Evolutionary conservation across 1,284 basidiomycete genomes (phyloP), one percentile per base, ranked within the genome.

Genomic region (Leccinum variabile): DNA sequence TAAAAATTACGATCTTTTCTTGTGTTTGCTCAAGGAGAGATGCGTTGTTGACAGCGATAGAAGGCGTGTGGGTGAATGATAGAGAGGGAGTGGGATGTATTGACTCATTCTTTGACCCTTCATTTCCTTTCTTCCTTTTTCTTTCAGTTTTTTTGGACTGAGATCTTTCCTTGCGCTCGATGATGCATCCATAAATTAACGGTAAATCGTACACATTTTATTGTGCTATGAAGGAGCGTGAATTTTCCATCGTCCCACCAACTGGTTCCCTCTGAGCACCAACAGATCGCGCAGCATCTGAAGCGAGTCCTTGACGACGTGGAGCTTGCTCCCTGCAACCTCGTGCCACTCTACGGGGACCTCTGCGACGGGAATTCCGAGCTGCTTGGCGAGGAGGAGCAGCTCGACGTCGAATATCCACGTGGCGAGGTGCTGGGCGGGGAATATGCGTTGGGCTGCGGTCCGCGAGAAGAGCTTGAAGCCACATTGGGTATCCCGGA

Each of bases 351-450:
- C 85, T 22, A 97, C 90, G 0, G 93, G 85, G 3, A 97, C 92
- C 74, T 98, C 95, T 4, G 78, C 83, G 3, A 95, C 89, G 3
- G 93, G 90, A 70, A 94, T 87, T 50, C 78, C 71, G 39, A 89
- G 78, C 70, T 88, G 83, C 69, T 92, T 89, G 8, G 95, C 93
- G 18, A 96, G 82, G n/a, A 97, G 81, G n/a, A 97, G 80, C 2
- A 97, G 83, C 74, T 97, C 95, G 59, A 97, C 95, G 74, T 97
- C 95, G 70, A 97, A 97, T 72, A 97, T 95, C 95, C 95, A 97
- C 0, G 90, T 90, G 11, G 87, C 79, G 18, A 95, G 86, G 69
- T 92, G 93, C 69, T 95, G 89, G 3, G 82, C 81, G 1, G 94
- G 93, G 75, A 97, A 97, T 62, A 97, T 87, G 60, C 84, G 82